A percentile compares a stretch with the other conserved stretches of the same genome.
Conservation (phyloP, 331 rosid species). For the Telfairia occidentalis region DNA sequence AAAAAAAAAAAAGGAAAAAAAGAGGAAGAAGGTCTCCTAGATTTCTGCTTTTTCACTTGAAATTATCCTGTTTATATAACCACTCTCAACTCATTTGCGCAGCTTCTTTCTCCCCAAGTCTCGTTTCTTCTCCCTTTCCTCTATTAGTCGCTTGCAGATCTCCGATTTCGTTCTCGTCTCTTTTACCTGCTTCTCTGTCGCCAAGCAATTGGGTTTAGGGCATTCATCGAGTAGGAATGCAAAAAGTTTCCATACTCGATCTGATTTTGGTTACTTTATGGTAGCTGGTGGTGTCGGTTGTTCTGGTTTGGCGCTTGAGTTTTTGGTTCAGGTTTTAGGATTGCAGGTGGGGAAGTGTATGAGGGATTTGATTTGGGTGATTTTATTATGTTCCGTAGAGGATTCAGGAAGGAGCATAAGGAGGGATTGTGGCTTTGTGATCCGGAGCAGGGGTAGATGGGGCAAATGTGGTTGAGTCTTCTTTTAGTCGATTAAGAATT, state of each 20-base stretch:
- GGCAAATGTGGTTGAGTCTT: constrained; percentile 77
- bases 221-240: constrained; percentile 22
- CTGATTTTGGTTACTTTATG: constrained; percentile 35
- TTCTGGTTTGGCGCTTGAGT: constrained; percentile 22
- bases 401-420: constrained; percentile 38
- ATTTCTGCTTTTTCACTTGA: background rate
- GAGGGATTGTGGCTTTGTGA: constrained; percentile 66
- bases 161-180: background rate
- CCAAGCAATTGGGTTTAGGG: background rate
- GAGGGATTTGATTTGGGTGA: constrained; percentile 53
- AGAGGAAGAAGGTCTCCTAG: background rate
- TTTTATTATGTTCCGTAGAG: constrained; percentile 38
- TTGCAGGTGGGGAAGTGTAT: constrained; percentile 45
- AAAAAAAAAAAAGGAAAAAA: constrained; percentile 9
- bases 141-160: background rate
- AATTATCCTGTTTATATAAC: background rate
- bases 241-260: constrained; percentile 15
- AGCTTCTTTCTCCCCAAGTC: constrained; percentile 14
- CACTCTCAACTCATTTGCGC: background rate
- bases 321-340: constrained; percentile 20
- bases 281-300: constrained; percentile 25
- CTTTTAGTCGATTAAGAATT: constrained; percentile 8
- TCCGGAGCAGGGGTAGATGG: constrained; percentile 90
- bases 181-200: background rate
- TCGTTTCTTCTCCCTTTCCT: constrained; percentile 9